Conservation (phyloP, 139 green algal genomes). For the Eudorina sp. region DNA sequence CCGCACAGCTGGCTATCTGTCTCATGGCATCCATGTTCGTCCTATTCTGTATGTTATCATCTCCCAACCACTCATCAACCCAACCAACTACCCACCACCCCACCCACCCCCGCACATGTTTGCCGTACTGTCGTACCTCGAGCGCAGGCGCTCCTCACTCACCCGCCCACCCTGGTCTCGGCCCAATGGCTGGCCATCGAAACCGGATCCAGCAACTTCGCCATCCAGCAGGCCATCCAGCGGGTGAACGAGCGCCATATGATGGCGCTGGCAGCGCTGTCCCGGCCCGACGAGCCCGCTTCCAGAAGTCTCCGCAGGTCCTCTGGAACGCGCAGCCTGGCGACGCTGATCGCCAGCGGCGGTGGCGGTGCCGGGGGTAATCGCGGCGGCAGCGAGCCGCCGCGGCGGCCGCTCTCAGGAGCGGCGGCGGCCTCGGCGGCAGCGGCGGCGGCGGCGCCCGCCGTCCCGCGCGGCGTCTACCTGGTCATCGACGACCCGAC, state of each 20-base stretch:
- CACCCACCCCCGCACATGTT: too few relatives aligned
- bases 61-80: too few relatives aligned
- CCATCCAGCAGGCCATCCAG: constrained; percentile 45
- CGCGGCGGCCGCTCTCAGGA: neutral
- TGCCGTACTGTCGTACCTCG: too few relatives aligned
- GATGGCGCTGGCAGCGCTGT: neutral
- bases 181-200: constrained; percentile 67
- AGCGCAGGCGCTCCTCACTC: constrained; percentile 5
- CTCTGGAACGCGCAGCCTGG: neutral
- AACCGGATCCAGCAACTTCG: constrained; percentile 43
- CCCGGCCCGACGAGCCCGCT: neutral
- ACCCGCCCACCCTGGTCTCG: constrained; percentile 70
- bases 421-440: neutral
- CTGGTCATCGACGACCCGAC: neutral
- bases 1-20: too few relatives aligned
- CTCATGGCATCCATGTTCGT: too few relatives aligned
- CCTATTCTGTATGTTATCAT: too few relatives aligned
- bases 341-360: neutral
- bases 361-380: neutral
- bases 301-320: neutral
- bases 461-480: neutral
- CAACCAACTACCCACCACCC: too few relatives aligned
- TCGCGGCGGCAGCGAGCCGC: neutral
- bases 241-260: constrained; percentile 43
- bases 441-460: neutral